These are phyloP conservation scores for Fusarium continuum DNA, from an alignment of 2,329 filamentous ascomycete genomes.

Conservation along the genomic window DNA sequence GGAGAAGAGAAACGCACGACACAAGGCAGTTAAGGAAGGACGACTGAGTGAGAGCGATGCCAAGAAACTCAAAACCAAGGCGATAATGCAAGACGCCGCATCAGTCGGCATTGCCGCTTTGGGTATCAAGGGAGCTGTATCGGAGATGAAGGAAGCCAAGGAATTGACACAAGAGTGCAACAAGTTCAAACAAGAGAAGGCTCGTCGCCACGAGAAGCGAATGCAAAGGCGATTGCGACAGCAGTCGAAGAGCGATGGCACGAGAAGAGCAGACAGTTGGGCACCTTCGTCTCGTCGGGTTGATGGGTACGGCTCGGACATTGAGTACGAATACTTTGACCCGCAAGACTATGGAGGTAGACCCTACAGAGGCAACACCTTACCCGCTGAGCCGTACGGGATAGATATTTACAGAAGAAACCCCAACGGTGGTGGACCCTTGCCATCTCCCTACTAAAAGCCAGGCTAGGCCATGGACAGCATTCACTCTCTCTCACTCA, in stretches of 20 bases:
- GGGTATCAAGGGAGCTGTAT: slow-evolving; percentile 65
- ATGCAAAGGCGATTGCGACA: slow-evolving; percentile 49
- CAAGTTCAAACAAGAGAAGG: slow-evolving; percentile 60
- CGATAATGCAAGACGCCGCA: slow-evolving; percentile 66
- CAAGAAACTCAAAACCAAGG: slow-evolving; percentile 66
- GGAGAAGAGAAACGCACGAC: slow-evolving; percentile 63
- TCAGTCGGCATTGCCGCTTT: slow-evolving; percentile 66
- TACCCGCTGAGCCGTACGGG: slow-evolving; percentile 30
- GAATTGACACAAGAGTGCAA: slow-evolving; percentile 59
- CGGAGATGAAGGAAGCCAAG: slow-evolving; percentile 65
- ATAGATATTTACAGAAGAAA: slow-evolving; percentile 29
- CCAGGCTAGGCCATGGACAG: background rate
- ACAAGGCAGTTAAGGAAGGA: slow-evolving; percentile 64
- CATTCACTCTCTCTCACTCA: slow-evolving; percentile 1
- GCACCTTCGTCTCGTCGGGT: slow-evolving; percentile 53
- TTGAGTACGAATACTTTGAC: slow-evolving; percentile 52
- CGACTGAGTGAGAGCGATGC: slow-evolving; percentile 61
- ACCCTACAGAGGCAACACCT: slow-evolving; percentile 29
- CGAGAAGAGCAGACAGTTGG: slow-evolving; percentile 57
- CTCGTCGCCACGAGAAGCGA: slow-evolving; percentile 59
- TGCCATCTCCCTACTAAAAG: slow-evolving; percentile 48
- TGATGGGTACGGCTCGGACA: slow-evolving; percentile 51
- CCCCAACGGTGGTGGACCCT: slow-evolving; percentile 41
- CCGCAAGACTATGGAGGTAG: slow-evolving; percentile 57
- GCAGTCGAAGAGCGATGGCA: slow-evolving; percentile 44